A percentile compares a stretch with the other conserved stretches of the same genome.
Conservation (phyloP, 441 rosid species). For the Aleurites moluccanus region DNA sequence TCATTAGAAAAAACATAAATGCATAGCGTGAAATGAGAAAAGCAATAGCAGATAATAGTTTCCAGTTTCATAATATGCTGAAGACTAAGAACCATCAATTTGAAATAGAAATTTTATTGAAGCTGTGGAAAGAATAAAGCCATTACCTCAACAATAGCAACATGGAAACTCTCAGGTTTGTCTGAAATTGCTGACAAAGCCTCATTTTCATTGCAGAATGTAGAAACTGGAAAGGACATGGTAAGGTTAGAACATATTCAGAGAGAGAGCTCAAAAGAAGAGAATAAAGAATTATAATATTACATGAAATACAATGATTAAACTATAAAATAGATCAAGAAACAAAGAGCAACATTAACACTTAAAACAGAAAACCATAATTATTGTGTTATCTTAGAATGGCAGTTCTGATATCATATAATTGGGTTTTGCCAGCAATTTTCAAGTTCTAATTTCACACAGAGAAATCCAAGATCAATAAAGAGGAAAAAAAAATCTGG, state of each 20-base stretch:
- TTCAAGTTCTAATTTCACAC: neutral
- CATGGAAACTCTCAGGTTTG: conserved; percentile 70
- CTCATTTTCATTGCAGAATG: conserved; percentile 69
- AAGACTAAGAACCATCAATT: conserved; percentile 6
- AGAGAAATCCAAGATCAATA: conserved; percentile 9
- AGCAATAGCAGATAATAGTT: neutral
- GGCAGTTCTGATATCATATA: neutral
- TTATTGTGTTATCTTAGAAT: neutral
- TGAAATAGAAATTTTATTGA: neutral
- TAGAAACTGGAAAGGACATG: conserved; percentile 73
- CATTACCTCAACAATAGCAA: conserved; percentile 83
- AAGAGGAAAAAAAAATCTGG: neutral
- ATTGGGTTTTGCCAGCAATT: neutral
- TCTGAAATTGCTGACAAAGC: conserved; percentile 65
- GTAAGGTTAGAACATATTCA: conserved; percentile 10
- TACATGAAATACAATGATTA: neutral
- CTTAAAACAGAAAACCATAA: neutral
- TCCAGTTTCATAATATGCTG: conserved; percentile 1
- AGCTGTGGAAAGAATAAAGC: neutral
- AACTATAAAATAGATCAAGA: neutral
- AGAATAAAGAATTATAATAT: neutral
- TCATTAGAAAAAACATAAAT: neutral
- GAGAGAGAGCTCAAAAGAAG: neutral
- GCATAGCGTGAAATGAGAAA: neutral
- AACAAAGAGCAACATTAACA: neutral